These are phyloP conservation scores for Gnetum montanum DNA, from an alignment of 75 land plant species.

Conservation along the genomic window DNA sequence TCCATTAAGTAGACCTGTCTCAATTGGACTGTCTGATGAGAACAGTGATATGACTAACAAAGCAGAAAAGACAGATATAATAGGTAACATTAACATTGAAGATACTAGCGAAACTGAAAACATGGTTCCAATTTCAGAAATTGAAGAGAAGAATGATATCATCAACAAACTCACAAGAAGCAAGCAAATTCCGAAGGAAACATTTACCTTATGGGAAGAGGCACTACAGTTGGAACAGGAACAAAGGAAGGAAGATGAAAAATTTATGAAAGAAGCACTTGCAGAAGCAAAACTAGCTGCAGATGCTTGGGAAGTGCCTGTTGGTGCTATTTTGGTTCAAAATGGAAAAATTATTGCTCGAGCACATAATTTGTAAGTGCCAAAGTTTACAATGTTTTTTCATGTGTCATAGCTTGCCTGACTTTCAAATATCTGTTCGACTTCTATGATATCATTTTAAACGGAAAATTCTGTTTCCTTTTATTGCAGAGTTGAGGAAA, in stretches of 20 bases:
- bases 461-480: too few species aligned
- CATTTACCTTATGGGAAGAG: conserved; percentile 62
- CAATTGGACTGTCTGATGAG: conserved; percentile 5
- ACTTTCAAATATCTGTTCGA: too few species aligned
- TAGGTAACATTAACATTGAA: conserved; percentile 3
- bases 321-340: conserved; percentile 85
- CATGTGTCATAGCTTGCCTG: background rate
- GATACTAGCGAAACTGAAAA: background rate
- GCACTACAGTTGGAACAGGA: conserved; percentile 43
- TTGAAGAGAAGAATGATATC: conserved; percentile 21
- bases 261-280: conserved; percentile 82
- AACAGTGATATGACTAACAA: background rate
- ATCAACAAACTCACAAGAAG: conserved; percentile 29
- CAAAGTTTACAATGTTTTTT: background rate
- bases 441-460: too few species aligned
- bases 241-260: conserved; percentile 55
- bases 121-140: conserved; percentile 7
- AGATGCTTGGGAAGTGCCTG: conserved; percentile 79
- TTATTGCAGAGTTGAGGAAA: conserved; percentile 64
- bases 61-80: background rate
- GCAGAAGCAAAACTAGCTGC: conserved; percentile 75
- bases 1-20: background rate
- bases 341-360: conserved; percentile 73
- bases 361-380: conserved; percentile 62
- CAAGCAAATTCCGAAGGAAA: conserved; percentile 42